Evolutionary conservation across 257 asterid genomes (phyloP).

Genomic region (Nicotiana attenuata): DNA sequence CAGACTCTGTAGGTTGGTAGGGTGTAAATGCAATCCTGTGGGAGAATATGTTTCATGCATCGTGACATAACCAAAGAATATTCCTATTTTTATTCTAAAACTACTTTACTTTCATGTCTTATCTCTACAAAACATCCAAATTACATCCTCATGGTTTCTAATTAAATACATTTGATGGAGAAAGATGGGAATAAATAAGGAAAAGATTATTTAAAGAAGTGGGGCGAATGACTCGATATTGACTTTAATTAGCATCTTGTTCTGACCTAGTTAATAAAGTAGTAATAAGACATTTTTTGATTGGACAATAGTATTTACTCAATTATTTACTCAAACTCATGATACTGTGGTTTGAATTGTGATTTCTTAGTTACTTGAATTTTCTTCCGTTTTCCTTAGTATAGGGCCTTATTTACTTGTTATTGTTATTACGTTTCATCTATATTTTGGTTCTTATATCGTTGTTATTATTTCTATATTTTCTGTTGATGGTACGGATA

Average conservation of each 20-base stretch:
- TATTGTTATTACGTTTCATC: too few relatives aligned
- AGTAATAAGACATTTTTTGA: neutral
- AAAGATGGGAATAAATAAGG: neutral
- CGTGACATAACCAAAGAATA: constrained; percentile 22
- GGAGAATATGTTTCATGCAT: constrained; percentile 17
- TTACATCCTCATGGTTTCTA: neutral
- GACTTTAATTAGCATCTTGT: neutral
- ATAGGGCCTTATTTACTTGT: too few relatives aligned
- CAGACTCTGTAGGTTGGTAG: constrained; percentile 26
- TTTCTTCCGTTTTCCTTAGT: too few relatives aligned
- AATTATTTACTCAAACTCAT: neutral
- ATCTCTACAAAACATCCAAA: neutral
- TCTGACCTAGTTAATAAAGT: neutral
- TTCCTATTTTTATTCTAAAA: constrained; percentile 11
- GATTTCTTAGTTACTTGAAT: neutral
- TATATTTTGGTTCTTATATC: too few relatives aligned
- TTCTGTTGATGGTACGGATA: too few relatives aligned
- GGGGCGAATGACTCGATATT: constrained; percentile 2
- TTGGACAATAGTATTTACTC: neutral
- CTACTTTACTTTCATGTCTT: neutral
- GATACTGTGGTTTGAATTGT: neutral
- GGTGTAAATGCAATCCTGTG: constrained; percentile 26
- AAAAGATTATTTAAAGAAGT: neutral
- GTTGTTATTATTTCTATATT: too few relatives aligned
- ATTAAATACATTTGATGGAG: neutral